phyloP scores from a whole-genome alignment of 768 basidiomycete species.

The Suillus subaureus region DNA sequence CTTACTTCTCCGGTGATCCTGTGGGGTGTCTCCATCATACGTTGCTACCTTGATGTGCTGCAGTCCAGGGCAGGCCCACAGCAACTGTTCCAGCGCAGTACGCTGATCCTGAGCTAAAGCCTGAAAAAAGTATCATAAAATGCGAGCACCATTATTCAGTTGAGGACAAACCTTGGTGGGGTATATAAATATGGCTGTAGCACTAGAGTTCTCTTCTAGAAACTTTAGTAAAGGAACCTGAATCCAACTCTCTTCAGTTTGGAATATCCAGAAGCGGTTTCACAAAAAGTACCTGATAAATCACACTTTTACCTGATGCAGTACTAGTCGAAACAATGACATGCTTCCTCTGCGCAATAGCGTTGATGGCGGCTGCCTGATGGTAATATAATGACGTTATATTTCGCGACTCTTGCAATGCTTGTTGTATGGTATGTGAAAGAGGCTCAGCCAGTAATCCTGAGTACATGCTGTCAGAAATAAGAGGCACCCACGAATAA shows the following conservation, averaged over 20 bases:
- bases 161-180: conserved; percentile 70
- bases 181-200: conserved; percentile 84
- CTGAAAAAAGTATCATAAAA: conserved; percentile 36
- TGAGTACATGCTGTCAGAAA: conserved; percentile 20
- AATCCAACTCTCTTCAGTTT: neutral
- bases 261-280: neutral
- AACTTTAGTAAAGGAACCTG: conserved; percentile 73
- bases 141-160: neutral
- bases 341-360: conserved; percentile 56
- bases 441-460: conserved; percentile 57
- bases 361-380: conserved; percentile 73
- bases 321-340: conserved; percentile 91
- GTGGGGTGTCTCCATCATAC: conserved; percentile 88
- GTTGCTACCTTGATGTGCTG: conserved; percentile 67
- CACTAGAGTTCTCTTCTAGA: conserved; percentile 57
- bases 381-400: conserved; percentile 68
- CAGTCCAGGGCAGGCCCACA: conserved; percentile 62
- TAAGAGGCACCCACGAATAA: neutral
- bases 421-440: conserved; percentile 55
- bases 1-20: conserved; percentile 63
- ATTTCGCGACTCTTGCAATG: conserved; percentile 57
- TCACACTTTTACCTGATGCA: conserved; percentile 86
- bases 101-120: conserved; percentile 91
- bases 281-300: conserved; percentile 68
- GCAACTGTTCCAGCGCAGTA: conserved; percentile 64